Evolutionary conservation across 2,329 filamentous ascomycete species (phyloP), one percentile per base, ranked within the genome.

Genomic region (Parafenestella ontariensis): DNA sequence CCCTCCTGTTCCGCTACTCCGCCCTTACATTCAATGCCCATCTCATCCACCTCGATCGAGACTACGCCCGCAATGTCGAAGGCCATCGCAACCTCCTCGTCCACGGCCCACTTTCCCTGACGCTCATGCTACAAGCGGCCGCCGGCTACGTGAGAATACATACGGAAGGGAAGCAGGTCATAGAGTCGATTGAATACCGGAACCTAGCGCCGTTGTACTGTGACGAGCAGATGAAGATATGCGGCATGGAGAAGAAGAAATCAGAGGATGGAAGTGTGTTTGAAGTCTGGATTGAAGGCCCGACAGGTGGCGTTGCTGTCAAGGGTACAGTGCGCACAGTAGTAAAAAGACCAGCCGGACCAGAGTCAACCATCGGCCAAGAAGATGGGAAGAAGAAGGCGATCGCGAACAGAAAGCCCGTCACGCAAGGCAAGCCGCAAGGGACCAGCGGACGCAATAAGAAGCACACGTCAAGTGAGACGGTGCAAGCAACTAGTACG

Each of bases 11-110:
- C 78, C 87, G 93, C 54, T 98, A 94, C 80, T 95, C 90, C 18
- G 92, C 92, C 17, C 61, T 84, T 29, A 94, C 90, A 2, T 93
- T 92, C 80, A 99, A 99, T 75, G 91, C 92, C 1, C 95, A 99
- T 76, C 82, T 84, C 15, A 97, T 99, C 64, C 95, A 99, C 77
- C 82, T 96, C 20, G 90, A 97, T 73, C 83, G 82, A 1, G 70
- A 82, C 39, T 96, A 91, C 76, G 87, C 87, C 46, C 83, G 83
- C 34, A 79, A 84, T 11, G 79, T 87, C 11, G 95, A 98, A 74
- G 90, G 90, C 10, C 88, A 96, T 72, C 82, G 82, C 5, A 85
- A 87, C 56, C 80, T 92, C 23, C 82, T 98, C 15, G 90, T 98
- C 50, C 95, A 98, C 68, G 95, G 95, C 0, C 94, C 95, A 0